Evolutionary conservation across 495 filamentous ascomycete genomes (phyloP), one percentile per base, ranked within the genome.

Genomic region (Penicillium tannophilum): DNA sequence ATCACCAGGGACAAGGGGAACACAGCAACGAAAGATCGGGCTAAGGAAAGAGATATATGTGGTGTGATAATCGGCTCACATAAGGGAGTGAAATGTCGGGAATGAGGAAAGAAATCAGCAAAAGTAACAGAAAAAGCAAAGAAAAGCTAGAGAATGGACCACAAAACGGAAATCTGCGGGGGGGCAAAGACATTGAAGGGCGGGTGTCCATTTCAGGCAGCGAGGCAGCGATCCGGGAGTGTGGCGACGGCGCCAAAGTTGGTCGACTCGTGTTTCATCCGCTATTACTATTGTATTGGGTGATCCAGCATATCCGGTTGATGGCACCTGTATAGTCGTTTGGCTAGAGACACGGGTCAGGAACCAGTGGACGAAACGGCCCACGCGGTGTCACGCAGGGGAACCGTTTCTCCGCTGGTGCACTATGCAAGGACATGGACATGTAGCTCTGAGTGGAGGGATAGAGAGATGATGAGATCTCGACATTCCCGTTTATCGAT

Each of bases 1-100:
- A 62, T 62, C 64, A 58, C 46, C 65, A 56, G 62, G 55, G 33
- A 61, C 55, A 23, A 28, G 20, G 19, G 24, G 14, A 26, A 47
- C 23, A 47, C 45, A 36, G 33, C 4, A 36, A 36, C 33, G 33
- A 36, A 36, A 11, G 33, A 14, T 12, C 33, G 10, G 12, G 10
- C 10, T 36, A 12, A 12, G 8, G 3, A 3, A 28, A 4, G 28
- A 28, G 28, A 28, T 5, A 28, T 28, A 28, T 28, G 4, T 36
- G 33, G 33, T 2, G 4, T 11, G 10, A 36, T 4, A 36, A 3
- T 12, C 8, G 10, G 10, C 3, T 36, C 33, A 36, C 10, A 11
- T 12, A 2, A 36, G 9, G 10, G 9, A 36, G 33, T 14, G 33
- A 36, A 2, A 36, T 12, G 33, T 36, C 4, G 10, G 10, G 9